Evolutionary conservation across 2,329 filamentous ascomycete genomes (phyloP), one percentile per base, ranked within the genome.

Genomic region (Fusarium sp.): DNA sequence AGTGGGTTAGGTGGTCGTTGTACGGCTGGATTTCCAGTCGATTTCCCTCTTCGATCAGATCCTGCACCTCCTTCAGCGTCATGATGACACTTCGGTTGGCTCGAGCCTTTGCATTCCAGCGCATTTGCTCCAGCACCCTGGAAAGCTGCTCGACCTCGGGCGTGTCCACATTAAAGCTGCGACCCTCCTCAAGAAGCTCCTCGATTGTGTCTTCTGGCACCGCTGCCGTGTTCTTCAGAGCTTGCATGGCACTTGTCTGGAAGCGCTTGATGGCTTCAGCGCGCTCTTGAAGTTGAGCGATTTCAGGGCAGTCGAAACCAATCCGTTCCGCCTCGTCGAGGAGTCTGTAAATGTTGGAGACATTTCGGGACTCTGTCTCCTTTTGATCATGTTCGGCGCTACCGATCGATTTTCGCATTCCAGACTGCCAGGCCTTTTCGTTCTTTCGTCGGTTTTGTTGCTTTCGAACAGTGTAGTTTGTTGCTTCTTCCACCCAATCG

Each of bases 401-500:
- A 20, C 87, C 85, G 64, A 93, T 90, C 61, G 91, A 92, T 82
- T 93, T 96, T 60, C 92, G 88, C 77, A 90, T 90, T 65, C 91
- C 90, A 78, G 90, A 92, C 74, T 95, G 93, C 91, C 93, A 97
- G 52, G 90, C 90, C 80, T 95, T 97, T 79, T 98, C 96, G 82
- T 93, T 97, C 84, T 98, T 98, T 71, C 96, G 94, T 72, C 97
- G 93, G 80, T 97, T 97, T 84, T 98, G 96, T 85, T 98, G 96
- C 86, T 99, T 99, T 77, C 97, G 94, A 68, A 97, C 95, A 79
- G 95, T 98, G 86, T 97, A 99, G 81, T 94, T 95, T 79, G 94
- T 97, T 74, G 97, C 97, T 85, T 98, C 96, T 79, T 98, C 97
- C 72, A 98, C 95, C 94, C 97, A 98, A 81, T 97, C 95, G 83